Evolutionary conservation across 2,329 filamentous ascomycete species (phyloP), one percentile per base, ranked within the genome.

Genomic region (Aureobasidium musti): DNA sequence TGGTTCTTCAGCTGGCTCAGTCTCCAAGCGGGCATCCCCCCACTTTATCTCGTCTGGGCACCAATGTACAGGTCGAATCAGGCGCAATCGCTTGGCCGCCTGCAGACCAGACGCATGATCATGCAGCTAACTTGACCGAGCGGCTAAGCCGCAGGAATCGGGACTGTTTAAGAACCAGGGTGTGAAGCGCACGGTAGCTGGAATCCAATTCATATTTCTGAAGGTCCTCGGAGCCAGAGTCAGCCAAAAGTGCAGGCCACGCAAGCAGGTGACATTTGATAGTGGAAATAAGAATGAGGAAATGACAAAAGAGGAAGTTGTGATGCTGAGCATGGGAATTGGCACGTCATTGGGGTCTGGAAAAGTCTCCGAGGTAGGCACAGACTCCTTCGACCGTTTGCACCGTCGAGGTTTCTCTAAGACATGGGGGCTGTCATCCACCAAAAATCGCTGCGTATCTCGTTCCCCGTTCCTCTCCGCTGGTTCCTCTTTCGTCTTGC

Each of bases 281-380:
- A 1, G 14, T 50, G 47, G 47, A 26, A 50, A 50, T 50, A 50
- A 50, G 5, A 14, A 30, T 28, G 47, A n/a, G n/a, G 28, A 30
- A 14, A 13, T 52, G 47, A 52, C 47, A 52, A 52, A 50, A 52
- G 30, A 26, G n/a, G 47, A 19, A n/a, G 21, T 11, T 23, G 14
- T 17, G 35, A 3, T 39, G 35, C 35, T 39, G 35, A 17, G 17
- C 35, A 39, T 39, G 35, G 35, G 35, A 39, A 39, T 39, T 14
- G 14, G 53, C n/a, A 56, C 53, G 53, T 56, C 53, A 56, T 39
- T n/a, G n/a, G n/a, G n/a, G 35, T 53, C 28, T 35, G 19, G 6
- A 23, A 41, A 41, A 39, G 33, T 56, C 53, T 56, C 53, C 53
- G 53, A 56, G 53, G 53, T 35, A 56, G 41, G 53, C 53, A 56